Percentiles rank a stretch among this genome's conserved stretches.
phyloP scores from a whole-genome alignment of 192 early-diverging fungal species.

The Linnemannia exigua region DNA sequence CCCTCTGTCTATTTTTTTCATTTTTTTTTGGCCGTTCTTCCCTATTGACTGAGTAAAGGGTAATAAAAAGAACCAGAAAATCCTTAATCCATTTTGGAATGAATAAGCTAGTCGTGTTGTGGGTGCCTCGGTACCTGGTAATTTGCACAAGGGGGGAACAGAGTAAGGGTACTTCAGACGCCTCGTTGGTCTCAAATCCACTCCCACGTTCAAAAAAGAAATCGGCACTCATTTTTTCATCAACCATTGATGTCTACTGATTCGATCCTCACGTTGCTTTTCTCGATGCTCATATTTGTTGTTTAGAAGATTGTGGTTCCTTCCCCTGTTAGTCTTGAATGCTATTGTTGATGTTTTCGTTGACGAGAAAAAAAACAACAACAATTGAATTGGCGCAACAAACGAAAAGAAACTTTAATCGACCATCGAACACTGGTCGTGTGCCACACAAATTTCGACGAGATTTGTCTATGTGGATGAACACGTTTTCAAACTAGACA shows the following conservation, averaged over 20 bases:
- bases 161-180: background rate
- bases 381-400: background rate
- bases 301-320: background rate
- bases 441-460: background rate
- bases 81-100: conserved; percentile 5
- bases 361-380: background rate
- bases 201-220: too few relatives aligned
- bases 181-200: background rate
- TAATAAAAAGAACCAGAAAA: conserved; percentile 22
- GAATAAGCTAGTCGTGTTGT: background rate
- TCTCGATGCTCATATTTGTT: background rate
- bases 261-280: conserved; percentile 1
- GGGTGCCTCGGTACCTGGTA: conserved; percentile 1
- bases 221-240: too few relatives aligned
- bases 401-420: background rate
- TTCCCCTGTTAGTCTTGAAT: background rate
- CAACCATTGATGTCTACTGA: background rate
- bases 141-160: background rate
- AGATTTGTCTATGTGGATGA: background rate
- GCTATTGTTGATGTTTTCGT: background rate
- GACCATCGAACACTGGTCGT: background rate
- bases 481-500: background rate
- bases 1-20: background rate
- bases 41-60: conserved; percentile 3
- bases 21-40: conserved; percentile 4